phyloP scores from a whole-genome alignment of 352 stramenopile species.

The Phytophthora pinifolia region DNA sequence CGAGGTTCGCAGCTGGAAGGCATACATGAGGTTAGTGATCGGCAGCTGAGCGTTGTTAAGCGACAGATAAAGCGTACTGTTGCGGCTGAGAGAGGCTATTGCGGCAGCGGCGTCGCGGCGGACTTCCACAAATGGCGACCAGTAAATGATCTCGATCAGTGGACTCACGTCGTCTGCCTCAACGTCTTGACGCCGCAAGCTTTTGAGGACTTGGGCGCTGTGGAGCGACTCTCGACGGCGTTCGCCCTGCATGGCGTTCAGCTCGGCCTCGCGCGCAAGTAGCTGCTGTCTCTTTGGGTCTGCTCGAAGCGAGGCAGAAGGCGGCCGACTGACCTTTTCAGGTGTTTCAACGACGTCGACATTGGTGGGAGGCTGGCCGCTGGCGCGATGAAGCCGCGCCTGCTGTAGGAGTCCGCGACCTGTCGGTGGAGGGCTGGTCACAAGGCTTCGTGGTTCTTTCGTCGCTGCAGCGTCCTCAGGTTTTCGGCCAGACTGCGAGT shows the following conservation, averaged over 20 bases:
- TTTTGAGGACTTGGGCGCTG: slow-evolving; percentile 34
- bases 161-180: slow-evolving; percentile 66
- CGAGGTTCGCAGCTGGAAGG: slow-evolving; percentile 58
- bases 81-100: slow-evolving; percentile 71
- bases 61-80: slow-evolving; percentile 37
- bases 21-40: slow-evolving; percentile 1
- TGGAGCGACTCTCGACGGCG: slow-evolving; percentile 30
- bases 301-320: slow-evolving; percentile 8
- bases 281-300: slow-evolving; percentile 31
- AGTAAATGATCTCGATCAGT: slow-evolving; percentile 88
- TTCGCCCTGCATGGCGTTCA: slow-evolving; percentile 14
- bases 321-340: background rate
- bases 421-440: slow-evolving; percentile 5
- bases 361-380: slow-evolving; percentile 1
- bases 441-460: background rate
- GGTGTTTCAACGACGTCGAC: slow-evolving; percentile 1
- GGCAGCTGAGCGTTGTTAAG: too few relatives aligned
- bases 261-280: slow-evolving; percentile 23
- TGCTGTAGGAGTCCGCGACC: slow-evolving; percentile 11
- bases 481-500: slow-evolving; percentile 2
- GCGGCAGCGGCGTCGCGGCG: slow-evolving; percentile 74
- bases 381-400: slow-evolving; percentile 2
- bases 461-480: background rate
- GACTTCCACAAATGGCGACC: slow-evolving; percentile 82
- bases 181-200: slow-evolving; percentile 49